A percentile compares a stretch with the other conserved stretches of the same genome.
Conservation (phyloP, 73 alveolate species). For the Breviolum minutum region DNA sequence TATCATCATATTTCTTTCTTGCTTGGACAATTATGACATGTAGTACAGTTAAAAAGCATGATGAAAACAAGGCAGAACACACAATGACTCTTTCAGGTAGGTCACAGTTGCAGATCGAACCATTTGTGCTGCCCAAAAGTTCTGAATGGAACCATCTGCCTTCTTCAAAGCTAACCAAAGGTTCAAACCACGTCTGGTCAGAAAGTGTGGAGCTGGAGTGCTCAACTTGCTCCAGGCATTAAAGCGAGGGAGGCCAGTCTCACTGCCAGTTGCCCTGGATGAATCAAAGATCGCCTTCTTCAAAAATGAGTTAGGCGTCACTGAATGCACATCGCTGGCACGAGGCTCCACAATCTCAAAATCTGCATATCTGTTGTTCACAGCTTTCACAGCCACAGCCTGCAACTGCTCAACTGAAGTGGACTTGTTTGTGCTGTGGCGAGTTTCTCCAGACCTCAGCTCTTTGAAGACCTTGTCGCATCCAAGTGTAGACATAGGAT, state of each 20-base stretch:
- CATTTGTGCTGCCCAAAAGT: slow-evolving; percentile 1
- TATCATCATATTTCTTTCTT: too few species aligned
- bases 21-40: background rate
- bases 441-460: background rate
- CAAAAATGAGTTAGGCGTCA: background rate
- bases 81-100: background rate
- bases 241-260: slow-evolving; percentile 15
- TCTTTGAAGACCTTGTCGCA: slow-evolving; percentile 5
- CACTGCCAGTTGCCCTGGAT: background rate
- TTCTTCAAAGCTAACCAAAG: background rate
- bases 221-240: too few species aligned
- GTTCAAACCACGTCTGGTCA: background rate
- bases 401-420: background rate
- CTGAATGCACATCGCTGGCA: background rate
- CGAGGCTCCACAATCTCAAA: background rate
- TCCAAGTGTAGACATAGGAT: slow-evolving; percentile 14
- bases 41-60: background rate
- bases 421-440: background rate
- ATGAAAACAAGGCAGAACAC: background rate
- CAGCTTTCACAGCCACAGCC: background rate
- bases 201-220: background rate
- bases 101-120: background rate
- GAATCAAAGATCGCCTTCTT: background rate
- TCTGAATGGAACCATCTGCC: background rate
- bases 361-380: background rate